Base-by-base conservation (phyloP, 129 eudicot species). In the Flaveria linearis region DNA sequence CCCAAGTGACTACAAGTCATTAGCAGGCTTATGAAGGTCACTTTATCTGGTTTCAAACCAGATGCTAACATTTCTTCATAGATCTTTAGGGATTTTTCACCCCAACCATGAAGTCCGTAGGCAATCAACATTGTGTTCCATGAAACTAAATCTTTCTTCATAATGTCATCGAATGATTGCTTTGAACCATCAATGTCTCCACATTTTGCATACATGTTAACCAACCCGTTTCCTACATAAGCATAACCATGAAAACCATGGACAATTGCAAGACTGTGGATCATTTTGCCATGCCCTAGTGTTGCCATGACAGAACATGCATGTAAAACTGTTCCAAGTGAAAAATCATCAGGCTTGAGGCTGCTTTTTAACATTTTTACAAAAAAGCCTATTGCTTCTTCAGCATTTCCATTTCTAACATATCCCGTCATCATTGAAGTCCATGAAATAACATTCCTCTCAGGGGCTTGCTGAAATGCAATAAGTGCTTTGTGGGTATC, bases 1-100 rank as follows among this genome's bases (percentile, higher is more conserved):
- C 97, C 97, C 41, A 79, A 85, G 75, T 89, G 97, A 86, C 92
- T 92, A 72, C 97, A 92, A 28, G 91, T 87, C 96, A 92, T 92
- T 17, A 92, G 63, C 68, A 92, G 72, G 75, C 96, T 91, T 46
- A 84, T 82, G 80, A 87, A 92, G 26, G 97, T 92, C 39, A 89
- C 89, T 17, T 80, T 86, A 73, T 92, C 97, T 2, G 96, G 96
- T 53, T 82, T 85, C 53, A 81, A 63, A 18, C 89, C 83, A 26
- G 76, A 82, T 70, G 66, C 78, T 14, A 78, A 41, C 88, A 92
- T 87, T 71, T 78, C 72, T 17, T 87, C 83, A 65, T 82, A 77
- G 73, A 81, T 53, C 18, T 68, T 51, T 36, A 92, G 66, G 49
- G 96, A 92, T 78, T 81, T 79, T 36, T 76, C 82, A 49, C 84